Percentiles rank a stretch among this genome's conserved stretches.
Conservation (phyloP, 176 grass and related monocot species). For the Leersia perrieri region DNA sequence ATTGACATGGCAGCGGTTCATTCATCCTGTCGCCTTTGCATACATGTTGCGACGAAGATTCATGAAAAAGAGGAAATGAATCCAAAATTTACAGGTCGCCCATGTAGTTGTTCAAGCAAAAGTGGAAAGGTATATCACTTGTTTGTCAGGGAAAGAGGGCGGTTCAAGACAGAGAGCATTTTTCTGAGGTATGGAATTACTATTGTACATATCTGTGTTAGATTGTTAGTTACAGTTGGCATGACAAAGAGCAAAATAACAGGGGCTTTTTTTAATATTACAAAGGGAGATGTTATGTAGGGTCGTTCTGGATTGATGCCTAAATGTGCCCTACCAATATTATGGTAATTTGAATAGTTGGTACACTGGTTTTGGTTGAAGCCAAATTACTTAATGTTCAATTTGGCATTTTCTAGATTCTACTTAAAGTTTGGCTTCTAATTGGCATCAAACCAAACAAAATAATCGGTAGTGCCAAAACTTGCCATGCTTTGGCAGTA, state of each 20-base stretch:
- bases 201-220: constrained; percentile 3
- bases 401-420: no score
- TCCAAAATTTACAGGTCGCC: constrained; percentile 68
- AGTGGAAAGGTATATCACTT: constrained; percentile 76
- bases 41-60: constrained; percentile 93
- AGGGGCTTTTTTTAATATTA: neutral
- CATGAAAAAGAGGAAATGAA: constrained; percentile 68
- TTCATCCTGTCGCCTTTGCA: constrained; percentile 93
- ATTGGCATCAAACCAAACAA: no score
- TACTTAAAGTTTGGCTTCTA: no score
- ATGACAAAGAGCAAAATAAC: neutral
- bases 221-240: constrained; percentile 4
- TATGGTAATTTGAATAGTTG: no score
- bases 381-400: no score
- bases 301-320: no score
- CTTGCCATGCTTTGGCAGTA: no score
- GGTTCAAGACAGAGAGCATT: constrained; percentile 73
- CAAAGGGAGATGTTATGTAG: neutral
- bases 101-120: constrained; percentile 72
- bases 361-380: no score
- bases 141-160: constrained; percentile 88
- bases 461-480: no score
- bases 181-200: constrained; percentile 66
- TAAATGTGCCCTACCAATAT: no score
- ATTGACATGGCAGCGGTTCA: constrained; percentile 96